Conservation (phyloP, 1,284 basidiomycete genomes). For the Caloboletus inedulis region DNA sequence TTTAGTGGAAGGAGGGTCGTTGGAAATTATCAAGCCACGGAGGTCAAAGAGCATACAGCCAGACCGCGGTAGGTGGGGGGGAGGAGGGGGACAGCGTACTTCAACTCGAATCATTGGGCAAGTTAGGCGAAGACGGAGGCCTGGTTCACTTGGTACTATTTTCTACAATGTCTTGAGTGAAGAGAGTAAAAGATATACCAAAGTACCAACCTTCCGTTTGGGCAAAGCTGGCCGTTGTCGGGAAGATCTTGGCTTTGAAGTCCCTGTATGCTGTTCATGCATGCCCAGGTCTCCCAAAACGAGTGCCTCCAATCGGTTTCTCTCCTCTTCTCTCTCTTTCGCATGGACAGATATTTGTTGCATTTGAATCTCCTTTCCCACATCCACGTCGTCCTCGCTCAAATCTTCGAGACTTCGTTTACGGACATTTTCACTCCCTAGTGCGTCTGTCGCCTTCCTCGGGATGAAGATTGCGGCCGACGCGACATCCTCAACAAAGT, state of each 20-base stretch:
- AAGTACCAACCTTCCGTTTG: constrained; percentile 24
- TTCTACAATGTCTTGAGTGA: constrained; percentile 17
- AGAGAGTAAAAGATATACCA: neutral
- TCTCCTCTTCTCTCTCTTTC: constrained; percentile 35
- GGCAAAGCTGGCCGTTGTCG: constrained; percentile 2
- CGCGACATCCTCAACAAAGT: constrained; percentile 27
- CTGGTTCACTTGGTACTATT: constrained; percentile 1
- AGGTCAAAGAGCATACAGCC: constrained; percentile 66
- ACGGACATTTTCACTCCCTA: neutral
- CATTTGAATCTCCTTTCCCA: constrained; percentile 27
- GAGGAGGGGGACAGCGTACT: constrained; percentile 53
- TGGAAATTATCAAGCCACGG: constrained; percentile 47
- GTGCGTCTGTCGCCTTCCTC: constrained; percentile 2
- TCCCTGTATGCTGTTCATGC: constrained; percentile 40
- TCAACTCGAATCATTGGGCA: constrained; percentile 60
- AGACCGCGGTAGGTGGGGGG: constrained; percentile 46
- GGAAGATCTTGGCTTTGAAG: constrained; percentile 8
- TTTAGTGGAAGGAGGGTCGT: constrained; percentile 28
- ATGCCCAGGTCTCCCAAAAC: constrained; percentile 53
- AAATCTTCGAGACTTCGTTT: constrained; percentile 6
- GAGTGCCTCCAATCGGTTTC: constrained; percentile 45
- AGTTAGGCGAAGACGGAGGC: constrained; percentile 22
- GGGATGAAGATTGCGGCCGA: constrained; percentile 19
- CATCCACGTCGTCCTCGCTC: constrained; percentile 13
- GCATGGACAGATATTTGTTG: constrained; percentile 19